Evolutionary conservation across 805 yeast genomes (phyloP).

Genomic region (Kregervanrija delftensis): DNA sequence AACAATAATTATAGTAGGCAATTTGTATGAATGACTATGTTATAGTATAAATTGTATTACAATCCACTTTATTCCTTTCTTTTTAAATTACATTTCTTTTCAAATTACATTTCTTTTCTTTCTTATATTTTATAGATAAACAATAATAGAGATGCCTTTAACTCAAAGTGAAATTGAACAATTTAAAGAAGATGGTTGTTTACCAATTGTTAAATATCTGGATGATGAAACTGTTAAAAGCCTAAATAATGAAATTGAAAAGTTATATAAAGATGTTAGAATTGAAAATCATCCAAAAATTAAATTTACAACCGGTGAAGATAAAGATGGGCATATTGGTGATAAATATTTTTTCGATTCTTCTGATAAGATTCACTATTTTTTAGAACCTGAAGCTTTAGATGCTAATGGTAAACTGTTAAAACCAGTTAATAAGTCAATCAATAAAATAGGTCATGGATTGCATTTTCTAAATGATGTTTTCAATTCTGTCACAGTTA

Average conservation of each 20-base stretch:
- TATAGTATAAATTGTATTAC: too few species aligned
- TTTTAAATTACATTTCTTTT: not conserved
- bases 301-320: constrained; percentile 50
- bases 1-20: not conserved
- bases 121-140: not conserved
- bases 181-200: constrained; percentile 53
- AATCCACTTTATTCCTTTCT: not conserved
- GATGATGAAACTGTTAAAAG: constrained; percentile 31
- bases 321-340: constrained; percentile 53
- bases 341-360: constrained; percentile 66
- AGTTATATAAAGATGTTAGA: constrained; percentile 44
- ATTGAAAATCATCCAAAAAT: constrained; percentile 58
- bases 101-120: not conserved
- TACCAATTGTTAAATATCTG: constrained; percentile 53
- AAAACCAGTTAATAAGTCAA: constrained; percentile 46
- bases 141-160: constrained; percentile 24
- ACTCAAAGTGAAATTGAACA: constrained; percentile 41
- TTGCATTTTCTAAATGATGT: constrained; percentile 49
- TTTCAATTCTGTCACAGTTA: constrained; percentile 47
- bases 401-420: constrained; percentile 28
- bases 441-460: constrained; percentile 79
- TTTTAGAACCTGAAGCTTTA: constrained; percentile 68
- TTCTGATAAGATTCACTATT: constrained; percentile 60
- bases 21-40: too few species aligned
- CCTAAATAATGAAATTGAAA: constrained; percentile 37